These are phyloP conservation scores for Cardamine occulta DNA, from an alignment of 345 rosid genomes.

Conservation along the genomic window DNA sequence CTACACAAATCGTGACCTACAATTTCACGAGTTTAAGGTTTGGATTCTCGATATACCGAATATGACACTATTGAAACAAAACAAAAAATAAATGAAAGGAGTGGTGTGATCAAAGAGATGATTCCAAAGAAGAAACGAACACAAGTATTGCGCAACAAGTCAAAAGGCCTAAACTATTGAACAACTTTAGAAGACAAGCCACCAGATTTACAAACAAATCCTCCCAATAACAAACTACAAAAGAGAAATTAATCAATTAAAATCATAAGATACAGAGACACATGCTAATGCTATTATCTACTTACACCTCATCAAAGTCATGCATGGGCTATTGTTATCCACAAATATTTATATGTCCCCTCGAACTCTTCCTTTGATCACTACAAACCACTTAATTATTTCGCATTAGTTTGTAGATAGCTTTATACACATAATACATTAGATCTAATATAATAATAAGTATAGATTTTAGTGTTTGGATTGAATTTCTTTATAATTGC, in stretches of 20 bases:
- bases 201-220: slow-evolving; percentile 38
- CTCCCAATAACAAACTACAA: slow-evolving; percentile 41
- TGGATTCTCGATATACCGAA: neutral
- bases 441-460: neutral
- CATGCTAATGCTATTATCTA: slow-evolving; percentile 15
- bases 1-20: neutral
- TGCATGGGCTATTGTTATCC: slow-evolving; percentile 40
- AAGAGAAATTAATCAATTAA: slow-evolving; percentile 14
- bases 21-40: slow-evolving; percentile 11
- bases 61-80: neutral
- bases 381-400: slow-evolving; percentile 5
- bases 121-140: slow-evolving; percentile 37
- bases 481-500: neutral
- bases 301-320: slow-evolving; percentile 34
- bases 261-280: slow-evolving; percentile 21
- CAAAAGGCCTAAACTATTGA: slow-evolving; percentile 38
- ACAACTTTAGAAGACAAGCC: slow-evolving; percentile 38
- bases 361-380: slow-evolving; percentile 15
- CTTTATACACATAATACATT: neutral
- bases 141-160: slow-evolving; percentile 40
- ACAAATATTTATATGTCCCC: slow-evolving; percentile 25
- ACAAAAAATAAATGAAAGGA: neutral
- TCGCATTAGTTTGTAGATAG: neutral
- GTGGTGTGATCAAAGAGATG: slow-evolving; percentile 16
- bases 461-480: slow-evolving; percentile 38